Conservation (phyloP, 2,329 filamentous ascomycete genomes). For the Fusarium sp. region DNA sequence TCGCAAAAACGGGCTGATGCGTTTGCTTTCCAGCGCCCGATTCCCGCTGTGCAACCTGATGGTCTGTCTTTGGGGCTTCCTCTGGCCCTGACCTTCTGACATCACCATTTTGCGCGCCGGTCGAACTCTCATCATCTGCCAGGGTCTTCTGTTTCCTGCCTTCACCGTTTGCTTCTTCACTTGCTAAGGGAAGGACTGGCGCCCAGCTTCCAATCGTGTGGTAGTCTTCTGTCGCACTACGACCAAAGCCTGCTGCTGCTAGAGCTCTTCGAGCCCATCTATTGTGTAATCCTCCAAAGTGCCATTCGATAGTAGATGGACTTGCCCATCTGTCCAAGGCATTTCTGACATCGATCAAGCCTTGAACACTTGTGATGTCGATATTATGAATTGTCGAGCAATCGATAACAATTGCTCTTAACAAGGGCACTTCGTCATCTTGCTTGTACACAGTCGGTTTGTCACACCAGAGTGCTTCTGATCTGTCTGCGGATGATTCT, state of each 20-base stretch:
- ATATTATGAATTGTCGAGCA: conserved; percentile 69
- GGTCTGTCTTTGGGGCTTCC: not conserved
- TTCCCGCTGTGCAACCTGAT: not conserved
- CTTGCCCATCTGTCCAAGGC: conserved; percentile 66
- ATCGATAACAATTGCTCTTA: conserved; percentile 69
- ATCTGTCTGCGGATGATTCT: conserved; percentile 52
- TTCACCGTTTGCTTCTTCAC: not conserved
- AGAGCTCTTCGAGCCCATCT: conserved; percentile 70
- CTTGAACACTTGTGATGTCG: conserved; percentile 70
- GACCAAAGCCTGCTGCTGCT: conserved; percentile 68
- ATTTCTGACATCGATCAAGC: conserved; percentile 67
- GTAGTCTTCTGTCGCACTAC: conserved; percentile 51
- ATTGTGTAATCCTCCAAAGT: conserved; percentile 67
- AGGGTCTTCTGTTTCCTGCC: not conserved
- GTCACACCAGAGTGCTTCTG: conserved; percentile 69
- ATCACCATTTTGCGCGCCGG: conserved; percentile 8
- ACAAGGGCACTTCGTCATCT: conserved; percentile 55
- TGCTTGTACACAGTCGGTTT: conserved; percentile 40
- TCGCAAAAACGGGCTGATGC: conserved; percentile 52
- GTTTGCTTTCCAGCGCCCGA: not conserved
- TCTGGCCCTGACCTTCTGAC: not conserved
- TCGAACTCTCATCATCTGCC: conserved; percentile 6
- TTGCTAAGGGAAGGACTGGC: conserved; percentile 53
- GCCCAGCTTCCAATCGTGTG: conserved; percentile 50
- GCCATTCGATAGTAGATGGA: conserved; percentile 64